Evolutionary conservation across 495 filamentous ascomycete species (phyloP), one percentile per base, ranked within the genome.

Genomic region (Usnea hakonensis): DNA sequence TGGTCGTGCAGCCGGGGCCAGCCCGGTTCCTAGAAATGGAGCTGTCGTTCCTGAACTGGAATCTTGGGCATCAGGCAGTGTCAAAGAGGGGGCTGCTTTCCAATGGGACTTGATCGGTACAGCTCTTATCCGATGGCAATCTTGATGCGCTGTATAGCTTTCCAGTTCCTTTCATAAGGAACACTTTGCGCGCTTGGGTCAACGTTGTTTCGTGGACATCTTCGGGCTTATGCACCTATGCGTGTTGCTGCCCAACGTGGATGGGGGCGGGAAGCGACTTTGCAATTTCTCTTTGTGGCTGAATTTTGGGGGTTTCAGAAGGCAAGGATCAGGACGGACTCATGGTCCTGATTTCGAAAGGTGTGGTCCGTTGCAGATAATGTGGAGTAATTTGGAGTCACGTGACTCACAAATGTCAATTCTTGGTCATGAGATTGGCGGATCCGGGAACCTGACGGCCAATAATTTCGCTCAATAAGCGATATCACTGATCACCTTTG

Each of bases 221-320:
- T 52, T 52, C 48, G 48, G 48, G 32, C 32, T 52, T 52, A 52
- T 52, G 48, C 48, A 52, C 48, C 26, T 52, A 52, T 52, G 48
- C 48, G 48, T 52, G 48, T 52, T 52, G 48, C 48, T 52, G 48
- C 48, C 48, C 48, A 52, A 52, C 48, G 28, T 28, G 48, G 28
- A 32, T 52, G 48, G 48, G 48, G 48, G 48, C 48, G 48, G 48
- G 28, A 32, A 30, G 30, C n/a, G 48, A 7, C 26, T 16, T 16
- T 32, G 48, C 48, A 52, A 52, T 2, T 52, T 1, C 19, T 30
- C 30, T 30, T 9, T 32, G 28, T 52, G 48, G 48, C 48, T 52
- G 28, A 52, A 17, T 30, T 5, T 50, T 52, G 48, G 48, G 48
- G 48, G 48, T 52, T 52, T 52, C 48, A 52, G 48, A 52, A 30